Conservation (phyloP, 192 early-diverging fungal genomes). For the Podila verticillata region DNA sequence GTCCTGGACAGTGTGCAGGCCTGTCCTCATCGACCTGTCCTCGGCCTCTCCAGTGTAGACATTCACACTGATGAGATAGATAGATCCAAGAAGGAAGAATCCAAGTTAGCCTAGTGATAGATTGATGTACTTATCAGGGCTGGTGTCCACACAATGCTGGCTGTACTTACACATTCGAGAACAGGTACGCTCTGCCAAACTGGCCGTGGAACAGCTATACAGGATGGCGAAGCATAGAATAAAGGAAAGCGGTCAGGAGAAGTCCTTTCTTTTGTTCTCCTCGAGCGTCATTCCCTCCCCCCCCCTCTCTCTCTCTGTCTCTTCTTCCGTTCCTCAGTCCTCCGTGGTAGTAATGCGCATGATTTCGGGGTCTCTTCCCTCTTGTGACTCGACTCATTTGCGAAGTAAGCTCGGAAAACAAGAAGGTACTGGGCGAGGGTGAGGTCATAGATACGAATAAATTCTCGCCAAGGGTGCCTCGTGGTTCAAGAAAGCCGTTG, state of each 20-base stretch:
- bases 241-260: neutral
- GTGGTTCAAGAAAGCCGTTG: too few relatives aligned
- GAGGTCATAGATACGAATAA: neutral
- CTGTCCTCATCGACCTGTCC: constrained; percentile 77
- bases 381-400: too few relatives aligned
- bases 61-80: constrained; percentile 56
- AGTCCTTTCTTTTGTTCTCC: neutral
- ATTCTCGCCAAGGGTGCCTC: too few relatives aligned
- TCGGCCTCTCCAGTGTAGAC: constrained; percentile 62
- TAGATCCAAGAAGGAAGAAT: neutral
- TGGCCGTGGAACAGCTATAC: constrained; percentile 69
- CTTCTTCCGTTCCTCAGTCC: neutral
- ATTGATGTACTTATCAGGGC: too few relatives aligned
- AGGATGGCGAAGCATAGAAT: neutral
- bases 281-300: too few relatives aligned
- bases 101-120: too few relatives aligned
- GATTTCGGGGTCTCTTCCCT: too few relatives aligned
- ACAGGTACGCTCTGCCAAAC: constrained; percentile 74
- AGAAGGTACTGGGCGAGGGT: neutral
- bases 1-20: constrained; percentile 75
- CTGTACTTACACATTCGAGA: constrained; percentile 62
- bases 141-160: neutral
- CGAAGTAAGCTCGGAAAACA: neutral
- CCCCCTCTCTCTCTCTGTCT: too few relatives aligned
- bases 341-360: too few relatives aligned